Evolutionary conservation across 2,329 filamentous ascomycete genomes (phyloP).

Genomic region (Aspergillus tanneri): DNA sequence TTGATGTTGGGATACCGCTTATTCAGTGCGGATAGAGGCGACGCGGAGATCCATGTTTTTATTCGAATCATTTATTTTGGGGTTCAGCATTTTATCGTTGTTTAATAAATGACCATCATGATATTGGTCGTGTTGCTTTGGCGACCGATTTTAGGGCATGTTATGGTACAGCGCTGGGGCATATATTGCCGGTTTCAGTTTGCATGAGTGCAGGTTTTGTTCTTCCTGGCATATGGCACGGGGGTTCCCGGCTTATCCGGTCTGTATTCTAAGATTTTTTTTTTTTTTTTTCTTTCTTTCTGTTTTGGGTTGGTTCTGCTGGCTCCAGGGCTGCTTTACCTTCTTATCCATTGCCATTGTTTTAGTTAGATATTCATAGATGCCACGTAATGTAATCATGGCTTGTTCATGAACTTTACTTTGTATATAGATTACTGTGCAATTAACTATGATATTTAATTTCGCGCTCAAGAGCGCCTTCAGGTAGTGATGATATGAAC

Average conservation of each 20-base stretch:
- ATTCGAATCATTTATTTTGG: background rate
- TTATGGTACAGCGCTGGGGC: conserved; percentile 19
- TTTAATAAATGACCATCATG: conserved; percentile 33
- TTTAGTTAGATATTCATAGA: conserved; percentile 21
- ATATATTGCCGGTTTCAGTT: conserved; percentile 16
- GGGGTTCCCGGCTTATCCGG: conserved; percentile 10
- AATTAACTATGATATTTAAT: too few relatives aligned
- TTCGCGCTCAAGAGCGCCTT: too few relatives aligned
- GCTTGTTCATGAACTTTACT: conserved; percentile 2
- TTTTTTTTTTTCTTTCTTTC: conserved; percentile 14
- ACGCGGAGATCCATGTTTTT: conserved; percentile 5
- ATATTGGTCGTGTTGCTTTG: conserved; percentile 25
- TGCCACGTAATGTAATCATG: conserved; percentile 21
- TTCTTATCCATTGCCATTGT: conserved; percentile 8
- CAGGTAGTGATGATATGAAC: too few relatives aligned
- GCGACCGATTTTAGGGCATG: conserved; percentile 25
- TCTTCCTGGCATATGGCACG: conserved; percentile 11
- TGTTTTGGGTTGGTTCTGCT: conserved; percentile 16
- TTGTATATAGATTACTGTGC: conserved; percentile 4
- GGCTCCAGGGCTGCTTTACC: conserved; percentile 12
- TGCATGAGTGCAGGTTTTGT: conserved; percentile 17
- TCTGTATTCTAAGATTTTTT: conserved; percentile 23
- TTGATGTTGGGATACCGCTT: background rate
- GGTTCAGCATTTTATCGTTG: conserved; percentile 19
- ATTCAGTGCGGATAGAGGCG: background rate